Evolutionary conservation across 2,329 filamentous ascomycete genomes (phyloP).

Genomic region (Biscogniauxia sp.): DNA sequence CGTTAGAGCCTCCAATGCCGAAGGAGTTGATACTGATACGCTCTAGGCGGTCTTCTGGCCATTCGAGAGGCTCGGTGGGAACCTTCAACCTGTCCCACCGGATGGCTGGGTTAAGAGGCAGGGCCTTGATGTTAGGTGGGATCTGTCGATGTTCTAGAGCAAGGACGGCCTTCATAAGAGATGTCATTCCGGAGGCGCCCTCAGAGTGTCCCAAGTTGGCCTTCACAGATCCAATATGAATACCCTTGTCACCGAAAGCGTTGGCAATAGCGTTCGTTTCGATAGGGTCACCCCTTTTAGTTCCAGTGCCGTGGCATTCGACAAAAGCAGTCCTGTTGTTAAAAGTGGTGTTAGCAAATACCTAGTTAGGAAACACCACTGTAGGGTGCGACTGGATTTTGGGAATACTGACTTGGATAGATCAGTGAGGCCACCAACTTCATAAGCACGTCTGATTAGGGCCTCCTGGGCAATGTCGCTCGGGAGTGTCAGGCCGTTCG

Average conservation of each 20-base stretch:
- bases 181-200: constrained; percentile 26
- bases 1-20: constrained; percentile 33
- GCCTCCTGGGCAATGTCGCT: constrained; percentile 34
- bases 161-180: constrained; percentile 31
- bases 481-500: constrained; percentile 26
- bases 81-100: constrained; percentile 5
- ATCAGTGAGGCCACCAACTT: constrained; percentile 27
- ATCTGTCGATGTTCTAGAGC: constrained; percentile 28
- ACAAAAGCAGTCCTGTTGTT: no score
- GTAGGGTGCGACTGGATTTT: no score
- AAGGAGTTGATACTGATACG: constrained; percentile 34
- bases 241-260: constrained; percentile 8
- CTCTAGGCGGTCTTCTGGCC: constrained; percentile 17
- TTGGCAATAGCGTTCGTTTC: constrained; percentile 24
- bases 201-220: constrained; percentile 28
- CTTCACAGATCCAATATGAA: constrained; percentile 25
- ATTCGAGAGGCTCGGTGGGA: constrained; percentile 17
- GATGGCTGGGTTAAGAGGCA: constrained; percentile 17
- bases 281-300: constrained; percentile 23
- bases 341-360: no score
- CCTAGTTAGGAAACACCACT: no score
- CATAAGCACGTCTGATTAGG: constrained; percentile 33
- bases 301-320: constrained; percentile 29
- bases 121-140: constrained; percentile 27
- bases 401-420: constrained; percentile 1